These are phyloP conservation scores for Volvox reticuliferus DNA, from an alignment of 139 green algal species.

Conservation along the genomic window DNA sequence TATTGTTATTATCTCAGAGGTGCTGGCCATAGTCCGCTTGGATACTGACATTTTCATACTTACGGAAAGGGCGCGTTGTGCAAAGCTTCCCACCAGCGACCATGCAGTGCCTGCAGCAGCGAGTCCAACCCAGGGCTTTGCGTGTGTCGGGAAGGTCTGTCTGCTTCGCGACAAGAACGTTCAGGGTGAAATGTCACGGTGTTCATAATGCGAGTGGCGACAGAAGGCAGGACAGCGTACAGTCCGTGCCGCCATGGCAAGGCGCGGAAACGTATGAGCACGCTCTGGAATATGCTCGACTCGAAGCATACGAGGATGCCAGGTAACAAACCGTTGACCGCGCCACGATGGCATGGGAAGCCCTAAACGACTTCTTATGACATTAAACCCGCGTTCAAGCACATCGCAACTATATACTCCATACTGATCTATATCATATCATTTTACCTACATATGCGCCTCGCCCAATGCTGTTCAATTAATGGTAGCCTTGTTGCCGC, in stretches of 20 bases:
- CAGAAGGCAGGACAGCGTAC: background rate
- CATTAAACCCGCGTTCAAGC: background rate
- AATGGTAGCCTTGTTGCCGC: too few species aligned
- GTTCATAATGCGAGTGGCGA: background rate
- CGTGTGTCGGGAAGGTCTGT: background rate
- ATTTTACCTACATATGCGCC: background rate
- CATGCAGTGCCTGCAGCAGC: background rate
- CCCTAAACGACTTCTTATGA: background rate
- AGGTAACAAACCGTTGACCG: constrained; percentile 27
- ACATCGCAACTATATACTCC: background rate
- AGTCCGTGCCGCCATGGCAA: background rate
- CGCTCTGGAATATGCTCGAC: constrained; percentile 53
- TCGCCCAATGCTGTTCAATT: background rate
- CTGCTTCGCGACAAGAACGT: background rate
- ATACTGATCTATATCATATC: background rate
- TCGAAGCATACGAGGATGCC: constrained; percentile 50
- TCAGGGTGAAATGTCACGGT: background rate
- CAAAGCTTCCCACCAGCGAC: background rate
- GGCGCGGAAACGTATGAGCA: constrained; percentile 19
- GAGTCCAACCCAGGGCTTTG: background rate
- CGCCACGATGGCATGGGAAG: background rate
- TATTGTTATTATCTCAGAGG: background rate
- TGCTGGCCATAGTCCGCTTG: background rate
- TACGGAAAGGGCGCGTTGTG: background rate
- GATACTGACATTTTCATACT: background rate